A percentile compares a stretch with the other conserved stretches of the same genome.
phyloP scores from a whole-genome alignment of 108 stramenopile genomes.

The Cyclotella cryptica region DNA sequence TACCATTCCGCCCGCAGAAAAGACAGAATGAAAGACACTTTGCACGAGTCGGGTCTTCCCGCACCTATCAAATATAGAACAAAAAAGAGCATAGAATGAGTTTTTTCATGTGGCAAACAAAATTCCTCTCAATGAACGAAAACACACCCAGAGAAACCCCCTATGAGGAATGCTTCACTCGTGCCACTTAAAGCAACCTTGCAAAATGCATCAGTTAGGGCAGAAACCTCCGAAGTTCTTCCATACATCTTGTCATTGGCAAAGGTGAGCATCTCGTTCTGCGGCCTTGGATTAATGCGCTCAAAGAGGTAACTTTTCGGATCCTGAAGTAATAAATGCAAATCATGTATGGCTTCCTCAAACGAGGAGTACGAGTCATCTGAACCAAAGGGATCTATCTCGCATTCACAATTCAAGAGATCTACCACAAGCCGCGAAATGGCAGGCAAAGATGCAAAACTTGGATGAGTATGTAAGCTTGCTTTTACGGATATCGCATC shows the following conservation, averaged over 20 bases:
- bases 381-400: background rate
- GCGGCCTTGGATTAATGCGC: background rate
- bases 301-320: conserved; percentile 16
- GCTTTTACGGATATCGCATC: too few species aligned
- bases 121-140: background rate
- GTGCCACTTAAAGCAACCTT: conserved; percentile 38
- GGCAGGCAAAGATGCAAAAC: background rate
- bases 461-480: too few species aligned
- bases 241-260: conserved; percentile 9
- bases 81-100: background rate
- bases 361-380: conserved; percentile 8
- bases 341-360: conserved; percentile 7
- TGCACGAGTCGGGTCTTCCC: conserved; percentile 33
- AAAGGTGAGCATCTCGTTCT: background rate
- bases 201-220: conserved; percentile 50
- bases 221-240: conserved; percentile 2
- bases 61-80: background rate
- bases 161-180: conserved; percentile 4
- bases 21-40: conserved; percentile 3
- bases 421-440: background rate
- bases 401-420: conserved; percentile 1
- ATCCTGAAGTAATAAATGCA: conserved; percentile 7
- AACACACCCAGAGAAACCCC: conserved; percentile 5
- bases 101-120: background rate
- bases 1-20: background rate